phyloP scores from a whole-genome alignment of 768 basidiomycete species.

The Neoboletus brunneissimus region DNA sequence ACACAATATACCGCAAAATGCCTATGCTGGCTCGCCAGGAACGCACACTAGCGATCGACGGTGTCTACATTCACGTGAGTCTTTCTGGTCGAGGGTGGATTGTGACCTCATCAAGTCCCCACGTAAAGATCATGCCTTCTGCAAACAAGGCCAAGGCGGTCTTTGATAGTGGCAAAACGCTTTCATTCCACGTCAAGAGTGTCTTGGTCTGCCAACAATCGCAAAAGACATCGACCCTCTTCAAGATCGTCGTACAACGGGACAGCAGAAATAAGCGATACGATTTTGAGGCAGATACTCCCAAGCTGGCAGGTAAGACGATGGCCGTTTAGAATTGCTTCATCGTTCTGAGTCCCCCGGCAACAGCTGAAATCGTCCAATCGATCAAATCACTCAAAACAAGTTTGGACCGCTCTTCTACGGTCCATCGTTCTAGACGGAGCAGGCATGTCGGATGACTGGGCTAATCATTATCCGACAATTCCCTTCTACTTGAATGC shows the following conservation, averaged over 20 bases:
- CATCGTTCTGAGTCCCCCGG: neutral
- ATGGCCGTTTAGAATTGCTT: neutral
- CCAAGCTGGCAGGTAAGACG: slow-evolving; percentile 69
- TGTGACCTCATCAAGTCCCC: slow-evolving; percentile 6
- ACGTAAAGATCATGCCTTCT: slow-evolving; percentile 79
- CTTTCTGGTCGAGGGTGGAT: neutral
- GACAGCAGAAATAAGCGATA: slow-evolving; percentile 82
- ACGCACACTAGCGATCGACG: slow-evolving; percentile 90
- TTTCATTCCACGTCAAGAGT: slow-evolving; percentile 88
- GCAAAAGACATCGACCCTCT: slow-evolving; percentile 71
- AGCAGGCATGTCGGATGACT: slow-evolving; percentile 55
- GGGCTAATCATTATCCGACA: too few relatives aligned
- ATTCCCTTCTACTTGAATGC: neutral
- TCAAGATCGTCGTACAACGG: slow-evolving; percentile 86
- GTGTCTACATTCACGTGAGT: slow-evolving; percentile 85
- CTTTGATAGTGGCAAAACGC: slow-evolving; percentile 86
- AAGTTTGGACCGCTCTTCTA: slow-evolving; percentile 61
- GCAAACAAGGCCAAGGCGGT: slow-evolving; percentile 75
- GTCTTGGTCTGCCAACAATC: slow-evolving; percentile 83
- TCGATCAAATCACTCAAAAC: slow-evolving; percentile 64
- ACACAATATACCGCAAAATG: slow-evolving; percentile 88
- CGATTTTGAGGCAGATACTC: slow-evolving; percentile 93
- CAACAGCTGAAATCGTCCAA: slow-evolving; percentile 71
- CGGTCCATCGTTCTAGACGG: slow-evolving; percentile 57
- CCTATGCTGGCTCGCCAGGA: slow-evolving; percentile 93